Base-by-base conservation (phyloP, 2,329 filamentous ascomycete genomes). In the Arthrobotrys sphaeroides region DNA sequence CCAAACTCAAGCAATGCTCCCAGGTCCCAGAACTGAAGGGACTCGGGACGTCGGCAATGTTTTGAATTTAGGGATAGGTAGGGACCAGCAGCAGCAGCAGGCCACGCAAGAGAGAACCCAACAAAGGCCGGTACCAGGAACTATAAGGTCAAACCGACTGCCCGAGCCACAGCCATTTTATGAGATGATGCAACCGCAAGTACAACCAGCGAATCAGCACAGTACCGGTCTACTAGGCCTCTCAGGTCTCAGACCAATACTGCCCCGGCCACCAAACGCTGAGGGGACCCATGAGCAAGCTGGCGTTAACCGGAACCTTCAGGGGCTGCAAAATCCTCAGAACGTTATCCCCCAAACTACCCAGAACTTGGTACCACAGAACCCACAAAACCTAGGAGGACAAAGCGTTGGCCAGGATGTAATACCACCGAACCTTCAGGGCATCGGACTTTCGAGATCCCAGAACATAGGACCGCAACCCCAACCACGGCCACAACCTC, bases 141-240 rank as follows among this genome's bases (percentile, higher is more conserved):
- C 28, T 33, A 33, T 10, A 5, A 33, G 28, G 10, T 33, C 28
- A 28, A 22, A 33, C 6, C 49, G 7, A 55, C 6, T 9, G 1
- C 20, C 24, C 12, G n/a, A 40, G 12, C 36, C 36, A 33, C 40
- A 43, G 13, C 49, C 49, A 2, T 55, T 16, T 18, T 55, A 36
- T 12, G 49, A 55, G 38, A 55, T 55, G 49, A 55, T 55, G 28
- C 49, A 55, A 16, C 49, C 49, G 31, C 28, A 22, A 55, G 31
- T 16, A 12, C 49, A 55, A 6, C 28, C 16, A 10, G 16, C 13
- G 3, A 36, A 36, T 3, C 16, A 4, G 12, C 47, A 38, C 28
- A 22, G 7, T 22, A 55, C n/a, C 22, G 26, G 2, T 22, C 5
- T 16, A 6, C 3, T n/a, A 31, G 5, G 28, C 7, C 2, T 36